A percentile compares a stretch with the other conserved stretches of the same genome.
Conservation (phyloP, 352 stramenopile genomes). For the Porosira glacialis region DNA sequence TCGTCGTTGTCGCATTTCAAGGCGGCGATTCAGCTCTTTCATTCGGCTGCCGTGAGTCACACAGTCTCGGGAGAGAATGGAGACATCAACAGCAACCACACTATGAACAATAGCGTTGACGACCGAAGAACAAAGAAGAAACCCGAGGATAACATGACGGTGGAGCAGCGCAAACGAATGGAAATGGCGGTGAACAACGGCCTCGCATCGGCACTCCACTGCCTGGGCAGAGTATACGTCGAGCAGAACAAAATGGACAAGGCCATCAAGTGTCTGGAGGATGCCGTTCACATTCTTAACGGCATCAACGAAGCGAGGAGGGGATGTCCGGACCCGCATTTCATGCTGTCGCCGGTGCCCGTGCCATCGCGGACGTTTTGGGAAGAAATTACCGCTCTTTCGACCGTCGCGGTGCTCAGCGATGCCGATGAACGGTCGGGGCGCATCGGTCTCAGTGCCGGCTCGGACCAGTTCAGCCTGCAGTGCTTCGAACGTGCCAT, state of each 20-base stretch:
- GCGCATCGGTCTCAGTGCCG: slow-evolving; percentile 28
- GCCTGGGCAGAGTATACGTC: slow-evolving; percentile 35
- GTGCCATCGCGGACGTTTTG: slow-evolving; percentile 39
- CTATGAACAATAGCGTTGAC: slow-evolving; percentile 1
- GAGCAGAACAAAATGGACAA: slow-evolving; percentile 29
- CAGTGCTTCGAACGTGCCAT: slow-evolving; percentile 53
- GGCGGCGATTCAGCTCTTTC: slow-evolving; percentile 36
- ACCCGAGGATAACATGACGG: not conserved
- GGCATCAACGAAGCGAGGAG: slow-evolving; percentile 30
- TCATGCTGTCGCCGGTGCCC: slow-evolving; percentile 12
- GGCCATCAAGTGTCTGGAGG: slow-evolving; percentile 53
- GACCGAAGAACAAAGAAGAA: not conserved
- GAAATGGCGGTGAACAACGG: slow-evolving; percentile 39
- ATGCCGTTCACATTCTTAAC: slow-evolving; percentile 45
- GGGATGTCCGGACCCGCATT: slow-evolving; percentile 26
- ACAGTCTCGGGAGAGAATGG: slow-evolving; percentile 18
- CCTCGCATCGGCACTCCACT: slow-evolving; percentile 35
- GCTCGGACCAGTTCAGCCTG: slow-evolving; percentile 35
- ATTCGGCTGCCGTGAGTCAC: slow-evolving; percentile 21
- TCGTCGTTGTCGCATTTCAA: slow-evolving; percentile 28
- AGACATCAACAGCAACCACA: slow-evolving; percentile 4
- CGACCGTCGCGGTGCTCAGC: slow-evolving; percentile 46
- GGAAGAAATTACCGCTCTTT: slow-evolving; percentile 44
- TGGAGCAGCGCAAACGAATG: slow-evolving; percentile 35
- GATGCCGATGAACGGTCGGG: slow-evolving; percentile 52